Conservation (phyloP, 2,329 filamentous ascomycete genomes). For the Aspergillus puulaauensis region DNA sequence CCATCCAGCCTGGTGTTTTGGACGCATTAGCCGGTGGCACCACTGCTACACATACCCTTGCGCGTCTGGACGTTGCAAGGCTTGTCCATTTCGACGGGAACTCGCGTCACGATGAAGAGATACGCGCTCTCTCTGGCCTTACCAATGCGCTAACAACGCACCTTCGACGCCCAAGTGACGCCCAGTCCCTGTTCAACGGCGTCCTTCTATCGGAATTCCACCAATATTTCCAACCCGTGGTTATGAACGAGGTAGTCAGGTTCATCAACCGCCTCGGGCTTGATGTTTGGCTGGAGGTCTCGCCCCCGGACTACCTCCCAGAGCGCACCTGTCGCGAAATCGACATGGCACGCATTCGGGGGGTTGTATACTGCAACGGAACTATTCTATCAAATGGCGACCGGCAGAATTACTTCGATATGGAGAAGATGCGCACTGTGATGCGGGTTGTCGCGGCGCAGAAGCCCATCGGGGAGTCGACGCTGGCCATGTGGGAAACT, state of each 20-base stretch:
- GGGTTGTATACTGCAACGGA: conserved; percentile 31
- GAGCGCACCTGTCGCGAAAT: conserved; percentile 20
- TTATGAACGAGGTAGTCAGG: conserved; percentile 28
- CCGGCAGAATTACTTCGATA: conserved; percentile 34
- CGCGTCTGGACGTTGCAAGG: conserved; percentile 9
- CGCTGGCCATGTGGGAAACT: conserved; percentile 33
- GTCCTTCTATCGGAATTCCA: conserved; percentile 37
- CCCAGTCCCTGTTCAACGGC: conserved; percentile 27
- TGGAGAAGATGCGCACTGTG: conserved; percentile 28
- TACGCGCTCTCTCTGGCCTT: conserved; percentile 2
- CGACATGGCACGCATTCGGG: conserved; percentile 26
- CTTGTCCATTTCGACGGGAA: conserved; percentile 4
- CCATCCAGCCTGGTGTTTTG: conserved; percentile 28
- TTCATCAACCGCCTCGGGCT: conserved; percentile 33
- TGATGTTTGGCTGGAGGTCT: conserved; percentile 37
- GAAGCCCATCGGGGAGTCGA: conserved; percentile 16
- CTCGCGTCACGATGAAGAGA: conserved; percentile 7
- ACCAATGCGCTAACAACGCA: not conserved
- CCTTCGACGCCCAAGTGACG: conserved; percentile 3
- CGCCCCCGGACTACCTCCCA: conserved; percentile 31
- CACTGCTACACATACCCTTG: conserved; percentile 9
- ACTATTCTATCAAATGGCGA: conserved; percentile 33
- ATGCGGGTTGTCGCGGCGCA: conserved; percentile 18
- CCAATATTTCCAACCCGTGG: conserved; percentile 22
- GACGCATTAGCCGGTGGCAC: conserved; percentile 20